Percentiles rank a stretch among this genome's conserved stretches.
These are phyloP conservation scores for Syzygium aromaticum DNA, from an alignment of 345 rosid species.

Conservation along the genomic window DNA sequence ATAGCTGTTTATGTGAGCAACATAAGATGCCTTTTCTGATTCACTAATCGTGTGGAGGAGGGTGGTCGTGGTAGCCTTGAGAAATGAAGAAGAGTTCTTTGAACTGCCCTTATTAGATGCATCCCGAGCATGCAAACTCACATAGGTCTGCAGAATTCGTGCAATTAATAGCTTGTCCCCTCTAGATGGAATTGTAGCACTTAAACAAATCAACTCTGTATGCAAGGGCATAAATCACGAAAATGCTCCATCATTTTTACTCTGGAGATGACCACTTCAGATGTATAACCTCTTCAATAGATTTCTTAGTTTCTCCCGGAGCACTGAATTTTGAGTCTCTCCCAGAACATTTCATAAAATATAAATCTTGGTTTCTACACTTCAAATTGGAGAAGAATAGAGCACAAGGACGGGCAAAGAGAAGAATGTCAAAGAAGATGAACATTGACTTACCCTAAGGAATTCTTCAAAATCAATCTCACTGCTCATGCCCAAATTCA, in stretches of 20 bases:
- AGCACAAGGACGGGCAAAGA: neutral
- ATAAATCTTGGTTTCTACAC: neutral
- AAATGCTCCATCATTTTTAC: neutral
- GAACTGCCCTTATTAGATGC: slow-evolving; percentile 45
- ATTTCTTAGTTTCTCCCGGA: neutral
- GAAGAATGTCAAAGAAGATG: neutral
- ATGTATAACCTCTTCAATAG: neutral
- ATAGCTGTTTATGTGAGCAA: slow-evolving; percentile 83
- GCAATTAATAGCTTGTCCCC: slow-evolving; percentile 9
- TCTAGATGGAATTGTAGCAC: neutral
- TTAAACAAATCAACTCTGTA: neutral
- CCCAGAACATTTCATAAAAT: neutral
- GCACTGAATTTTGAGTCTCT: neutral
- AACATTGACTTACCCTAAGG: slow-evolving; percentile 49
- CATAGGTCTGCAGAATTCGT: slow-evolving; percentile 48
- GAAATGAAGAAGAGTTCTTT: slow-evolving; percentile 62
- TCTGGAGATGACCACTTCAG: neutral
- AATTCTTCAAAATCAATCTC: slow-evolving; percentile 75
- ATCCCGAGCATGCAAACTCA: slow-evolving; percentile 54
- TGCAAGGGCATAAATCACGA: neutral
- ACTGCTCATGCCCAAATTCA: slow-evolving; percentile 20
- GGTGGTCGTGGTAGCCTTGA: slow-evolving; percentile 57
- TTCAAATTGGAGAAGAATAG: neutral
- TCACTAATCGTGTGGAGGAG: slow-evolving; percentile 65
- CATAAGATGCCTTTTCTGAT: slow-evolving; percentile 76